Percentiles rank a stretch among this genome's conserved stretches.
phyloP scores from a whole-genome alignment of 192 early-diverging fungal genomes.

The Pilaira anomala region DNA sequence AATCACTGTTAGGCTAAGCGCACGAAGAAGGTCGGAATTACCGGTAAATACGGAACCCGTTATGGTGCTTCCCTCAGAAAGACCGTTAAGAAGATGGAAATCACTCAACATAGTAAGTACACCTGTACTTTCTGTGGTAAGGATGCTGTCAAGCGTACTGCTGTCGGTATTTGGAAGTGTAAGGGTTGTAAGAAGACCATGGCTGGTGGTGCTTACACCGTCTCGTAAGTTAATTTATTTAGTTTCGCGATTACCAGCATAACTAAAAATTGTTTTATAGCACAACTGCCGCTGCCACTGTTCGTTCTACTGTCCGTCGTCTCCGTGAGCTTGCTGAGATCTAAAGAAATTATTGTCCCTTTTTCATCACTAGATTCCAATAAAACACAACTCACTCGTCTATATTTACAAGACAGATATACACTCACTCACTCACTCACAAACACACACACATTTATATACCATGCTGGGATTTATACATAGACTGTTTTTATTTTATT shows the following conservation, averaged over 20 bases:
- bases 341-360: slow-evolving; percentile 46
- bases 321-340: slow-evolving; percentile 89
- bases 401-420: slow-evolving; percentile 2
- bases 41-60: slow-evolving; percentile 99
- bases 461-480: no score
- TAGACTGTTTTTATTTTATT: neutral
- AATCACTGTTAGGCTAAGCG: slow-evolving; percentile 69
- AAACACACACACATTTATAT: neutral
- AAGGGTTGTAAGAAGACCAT: slow-evolving; percentile 90
- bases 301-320: slow-evolving; percentile 96
- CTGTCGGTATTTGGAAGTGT: slow-evolving; percentile 99
- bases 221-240: slow-evolving; percentile 33
- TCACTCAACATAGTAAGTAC: slow-evolving; percentile 99
- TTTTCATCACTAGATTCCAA: slow-evolving; percentile 12
- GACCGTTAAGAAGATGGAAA: slow-evolving; percentile 97
- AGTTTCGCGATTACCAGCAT: neutral
- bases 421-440: neutral
- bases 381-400: slow-evolving; percentile 4
- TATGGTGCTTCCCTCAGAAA: slow-evolving; percentile 99
- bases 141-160: slow-evolving; percentile 89
- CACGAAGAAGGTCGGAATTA: slow-evolving; percentile 98
- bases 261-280: slow-evolving; percentile 2
- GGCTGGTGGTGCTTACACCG: slow-evolving; percentile 60
- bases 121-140: slow-evolving; percentile 99
- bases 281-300: slow-evolving; percentile 87